phyloP scores from a whole-genome alignment of 768 basidiomycete genomes.

The Mycena kentingensis region DNA sequence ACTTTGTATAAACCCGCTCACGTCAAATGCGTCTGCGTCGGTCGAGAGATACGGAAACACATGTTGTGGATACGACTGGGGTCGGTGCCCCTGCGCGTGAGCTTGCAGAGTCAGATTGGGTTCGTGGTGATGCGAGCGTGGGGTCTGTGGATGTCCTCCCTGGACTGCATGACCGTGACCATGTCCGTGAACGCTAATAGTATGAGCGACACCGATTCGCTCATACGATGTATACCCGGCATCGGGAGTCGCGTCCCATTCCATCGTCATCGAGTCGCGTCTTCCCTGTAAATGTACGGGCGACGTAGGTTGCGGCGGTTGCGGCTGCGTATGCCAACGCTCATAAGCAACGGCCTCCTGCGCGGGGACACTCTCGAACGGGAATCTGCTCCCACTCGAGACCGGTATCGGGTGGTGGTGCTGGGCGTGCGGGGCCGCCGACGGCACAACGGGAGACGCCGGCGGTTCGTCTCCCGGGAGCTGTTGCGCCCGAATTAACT shows the following conservation, averaged over 20 bases:
- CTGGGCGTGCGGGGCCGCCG: neutral
- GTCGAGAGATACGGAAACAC: conserved; percentile 11
- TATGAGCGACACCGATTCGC: too few relatives aligned
- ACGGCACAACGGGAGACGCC: neutral
- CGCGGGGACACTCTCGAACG: neutral
- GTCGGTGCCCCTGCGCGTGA: neutral
- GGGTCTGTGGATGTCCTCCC: too few relatives aligned
- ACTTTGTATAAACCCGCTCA: conserved; percentile 21
- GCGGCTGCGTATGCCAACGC: neutral
- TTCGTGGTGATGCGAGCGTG: too few relatives aligned
- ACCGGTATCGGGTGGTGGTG: neutral
- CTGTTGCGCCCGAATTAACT: conserved; percentile 22
- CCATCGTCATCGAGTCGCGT: too few relatives aligned
- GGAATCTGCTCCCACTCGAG: neutral
- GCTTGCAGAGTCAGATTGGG: too few relatives aligned
- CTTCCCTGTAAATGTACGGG: too few relatives aligned
- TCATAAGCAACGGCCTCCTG: neutral
- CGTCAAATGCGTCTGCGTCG: conserved; percentile 21
- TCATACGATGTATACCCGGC: too few relatives aligned
- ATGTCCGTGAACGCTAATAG: neutral
- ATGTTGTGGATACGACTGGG: conserved; percentile 3
- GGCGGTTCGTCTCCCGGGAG: neutral
- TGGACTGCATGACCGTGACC: too few relatives aligned
- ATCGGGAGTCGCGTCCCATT: too few relatives aligned
- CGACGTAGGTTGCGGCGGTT: neutral